Evolutionary conservation across 2,329 filamentous ascomycete genomes (phyloP).

Genomic region (Ascochyta koolunga): DNA sequence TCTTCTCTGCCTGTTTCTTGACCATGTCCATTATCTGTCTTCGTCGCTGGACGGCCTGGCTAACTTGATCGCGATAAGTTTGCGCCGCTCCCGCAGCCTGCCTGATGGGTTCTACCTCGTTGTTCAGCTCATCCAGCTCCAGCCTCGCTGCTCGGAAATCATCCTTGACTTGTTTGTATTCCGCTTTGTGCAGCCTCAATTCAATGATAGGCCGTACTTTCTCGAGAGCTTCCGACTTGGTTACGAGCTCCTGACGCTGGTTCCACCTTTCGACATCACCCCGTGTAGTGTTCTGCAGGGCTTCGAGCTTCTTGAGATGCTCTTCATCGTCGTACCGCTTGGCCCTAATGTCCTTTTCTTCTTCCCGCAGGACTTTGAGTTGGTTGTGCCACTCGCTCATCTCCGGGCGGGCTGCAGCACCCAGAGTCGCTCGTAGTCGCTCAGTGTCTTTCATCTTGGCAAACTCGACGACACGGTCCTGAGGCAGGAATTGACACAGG

Average conservation of each 20-base stretch:
- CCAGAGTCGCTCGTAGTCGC: slow-evolving; percentile 82
- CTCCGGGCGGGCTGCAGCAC: slow-evolving; percentile 81
- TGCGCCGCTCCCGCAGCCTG: slow-evolving; percentile 73
- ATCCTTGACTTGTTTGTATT: slow-evolving; percentile 60
- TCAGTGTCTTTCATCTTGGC: slow-evolving; percentile 81
- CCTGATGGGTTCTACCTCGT: slow-evolving; percentile 70
- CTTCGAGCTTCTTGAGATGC: slow-evolving; percentile 70
- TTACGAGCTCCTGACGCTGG: slow-evolving; percentile 73
- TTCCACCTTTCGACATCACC: slow-evolving; percentile 83
- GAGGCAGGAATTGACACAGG: slow-evolving; percentile 93
- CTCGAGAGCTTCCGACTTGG: slow-evolving; percentile 68
- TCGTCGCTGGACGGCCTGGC: slow-evolving; percentile 61
- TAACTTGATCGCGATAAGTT: slow-evolving; percentile 66
- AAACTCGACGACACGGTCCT: slow-evolving; percentile 95
- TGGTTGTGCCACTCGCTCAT: slow-evolving; percentile 80
- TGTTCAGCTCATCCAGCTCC: slow-evolving; percentile 66
- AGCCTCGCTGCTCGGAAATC: slow-evolving; percentile 60
- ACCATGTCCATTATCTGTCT: slow-evolving; percentile 60
- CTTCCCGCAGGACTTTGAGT: slow-evolving; percentile 72
- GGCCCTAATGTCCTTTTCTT: slow-evolving; percentile 69
- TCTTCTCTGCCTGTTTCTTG: slow-evolving; percentile 59
- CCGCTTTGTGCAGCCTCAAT: slow-evolving; percentile 63
- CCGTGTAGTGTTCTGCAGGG: slow-evolving; percentile 74
- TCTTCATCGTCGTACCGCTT: slow-evolving; percentile 66
- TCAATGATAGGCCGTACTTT: slow-evolving; percentile 69